Evolutionary conservation across 1,284 basidiomycete species (phyloP), one percentile per base, ranked within the genome.

Genomic region (Neotropicomus parvogracilis): DNA sequence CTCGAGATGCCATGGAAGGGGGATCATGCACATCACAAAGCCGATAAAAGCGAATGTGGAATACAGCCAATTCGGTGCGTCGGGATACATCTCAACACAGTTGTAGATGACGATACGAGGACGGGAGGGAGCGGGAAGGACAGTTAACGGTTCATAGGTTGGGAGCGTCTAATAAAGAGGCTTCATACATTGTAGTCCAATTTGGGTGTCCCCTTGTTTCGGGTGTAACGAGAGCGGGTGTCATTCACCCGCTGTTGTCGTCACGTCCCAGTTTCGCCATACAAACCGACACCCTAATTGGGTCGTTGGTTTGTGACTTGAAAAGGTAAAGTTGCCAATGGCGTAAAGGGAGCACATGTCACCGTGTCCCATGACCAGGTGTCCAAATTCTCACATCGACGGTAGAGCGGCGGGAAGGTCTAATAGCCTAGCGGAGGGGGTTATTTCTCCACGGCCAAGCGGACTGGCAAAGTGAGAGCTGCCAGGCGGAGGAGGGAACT

Each of bases 1-100:
- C 58, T 77, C 70, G 59, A 73, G 68, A 50, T 75, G 72, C 68
- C 70, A 75, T 14, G 77, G 72, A 13, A 76, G 58, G 12, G 74
- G 72, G 16, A 75, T 55, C 37, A 75, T 69, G 3, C 69, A 56
- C 9, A 70, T 50, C 6, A 66, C 3, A 24, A 71, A 66, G 29
- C 63, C 56, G 20, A 74, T 33, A 48, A 77, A 72, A 21, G 72
- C 60, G 38, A 55, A 54, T 5, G 60, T 32, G 14, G 69, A 66
- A 44, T 72, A 65, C 6, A 68, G 17, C 65, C 53, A 59, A 36
- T 58, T 60, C 7, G 62, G 56, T 38, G 57, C 49, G 46, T 56
- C 48, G 40, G 52, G 11, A 49, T 57, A 52, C 54, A 59, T 59
- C 43, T 55, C 57, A 56, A 56, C 57, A 12, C 59, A 53, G 57